These are phyloP conservation scores for Parathielavia appendiculata DNA, from an alignment of 495 filamentous ascomycete genomes.

Conservation along the genomic window DNA sequence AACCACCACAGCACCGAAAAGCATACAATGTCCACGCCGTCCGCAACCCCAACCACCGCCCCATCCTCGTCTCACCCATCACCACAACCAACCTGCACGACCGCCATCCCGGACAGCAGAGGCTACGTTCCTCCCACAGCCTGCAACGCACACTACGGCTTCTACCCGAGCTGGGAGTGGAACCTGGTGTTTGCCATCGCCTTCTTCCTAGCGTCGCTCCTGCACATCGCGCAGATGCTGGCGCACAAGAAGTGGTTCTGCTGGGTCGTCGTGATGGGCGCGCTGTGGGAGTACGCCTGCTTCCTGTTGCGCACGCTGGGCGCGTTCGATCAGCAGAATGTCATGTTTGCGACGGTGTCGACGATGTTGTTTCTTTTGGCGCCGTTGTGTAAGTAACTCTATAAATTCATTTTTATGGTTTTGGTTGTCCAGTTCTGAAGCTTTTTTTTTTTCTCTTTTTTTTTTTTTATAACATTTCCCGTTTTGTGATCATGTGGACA, in stretches of 20 bases:
- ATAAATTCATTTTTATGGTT: too few relatives aligned
- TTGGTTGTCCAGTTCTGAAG: too few relatives aligned
- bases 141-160: conserved; percentile 35
- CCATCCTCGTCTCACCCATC: not conserved
- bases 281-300: conserved; percentile 40
- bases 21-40: too few relatives aligned
- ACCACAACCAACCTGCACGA: conserved; percentile 9
- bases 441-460: not conserved
- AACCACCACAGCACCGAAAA: too few relatives aligned
- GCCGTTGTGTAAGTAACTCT: conserved; percentile 18
- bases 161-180: conserved; percentile 24
- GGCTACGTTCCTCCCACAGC: conserved; percentile 30
- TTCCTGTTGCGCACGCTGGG: conserved; percentile 32
- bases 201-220: conserved; percentile 32
- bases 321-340: conserved; percentile 23
- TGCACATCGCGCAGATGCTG: conserved; percentile 30
- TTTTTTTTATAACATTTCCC: too few relatives aligned
- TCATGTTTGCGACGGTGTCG: conserved; percentile 4
- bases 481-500: too few relatives aligned
- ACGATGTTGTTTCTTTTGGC: conserved; percentile 21
- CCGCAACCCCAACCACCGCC: not conserved
- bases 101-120: conserved; percentile 26
- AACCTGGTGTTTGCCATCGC: conserved; percentile 26
- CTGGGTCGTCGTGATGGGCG: conserved; percentile 49
- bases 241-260: conserved; percentile 38